Conservation (phyloP, 768 basidiomycete genomes). For the Trametes villosa region DNA sequence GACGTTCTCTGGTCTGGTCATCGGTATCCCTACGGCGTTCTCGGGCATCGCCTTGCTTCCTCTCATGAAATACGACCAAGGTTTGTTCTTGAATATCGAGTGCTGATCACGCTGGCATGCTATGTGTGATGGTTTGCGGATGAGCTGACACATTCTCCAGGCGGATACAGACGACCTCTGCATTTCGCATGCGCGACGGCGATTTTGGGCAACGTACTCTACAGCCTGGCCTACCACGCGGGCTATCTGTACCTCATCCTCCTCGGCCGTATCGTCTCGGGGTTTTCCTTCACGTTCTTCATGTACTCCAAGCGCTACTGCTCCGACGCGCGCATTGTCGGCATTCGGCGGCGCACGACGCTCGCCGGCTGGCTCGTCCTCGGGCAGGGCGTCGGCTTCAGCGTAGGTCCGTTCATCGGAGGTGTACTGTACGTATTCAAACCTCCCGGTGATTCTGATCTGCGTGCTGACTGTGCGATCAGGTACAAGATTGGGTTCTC, state of each 20-base stretch:
- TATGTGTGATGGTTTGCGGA: no score
- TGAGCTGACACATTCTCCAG: constrained; percentile 36
- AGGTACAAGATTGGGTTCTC: constrained; percentile 57
- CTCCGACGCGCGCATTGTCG: constrained; percentile 69
- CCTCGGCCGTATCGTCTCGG: constrained; percentile 65
- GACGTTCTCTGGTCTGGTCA: constrained; percentile 70
- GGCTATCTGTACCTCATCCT: constrained; percentile 71
- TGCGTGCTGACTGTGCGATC: no score
- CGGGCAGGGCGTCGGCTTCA: constrained; percentile 65
- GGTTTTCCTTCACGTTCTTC: constrained; percentile 62
- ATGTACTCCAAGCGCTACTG: constrained; percentile 76
- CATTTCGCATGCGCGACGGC: constrained; percentile 56
- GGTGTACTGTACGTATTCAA: constrained; percentile 50
- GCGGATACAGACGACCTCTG: constrained; percentile 57
- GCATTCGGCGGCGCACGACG: constrained; percentile 62
- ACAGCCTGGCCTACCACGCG: constrained; percentile 62
- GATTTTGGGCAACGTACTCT: constrained; percentile 60
- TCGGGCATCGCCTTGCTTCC: constrained; percentile 63
- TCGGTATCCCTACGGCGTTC: constrained; percentile 69
- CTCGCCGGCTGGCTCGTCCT: constrained; percentile 66
- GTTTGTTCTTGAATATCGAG: constrained; percentile 33
- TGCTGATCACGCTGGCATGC: no score
- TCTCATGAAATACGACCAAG: constrained; percentile 57
- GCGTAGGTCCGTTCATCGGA: constrained; percentile 64
- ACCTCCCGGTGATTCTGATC: neutral